These are phyloP conservation scores for Pichia norvegensis DNA, from an alignment of 1,139 yeast species.

Conservation along the genomic window DNA sequence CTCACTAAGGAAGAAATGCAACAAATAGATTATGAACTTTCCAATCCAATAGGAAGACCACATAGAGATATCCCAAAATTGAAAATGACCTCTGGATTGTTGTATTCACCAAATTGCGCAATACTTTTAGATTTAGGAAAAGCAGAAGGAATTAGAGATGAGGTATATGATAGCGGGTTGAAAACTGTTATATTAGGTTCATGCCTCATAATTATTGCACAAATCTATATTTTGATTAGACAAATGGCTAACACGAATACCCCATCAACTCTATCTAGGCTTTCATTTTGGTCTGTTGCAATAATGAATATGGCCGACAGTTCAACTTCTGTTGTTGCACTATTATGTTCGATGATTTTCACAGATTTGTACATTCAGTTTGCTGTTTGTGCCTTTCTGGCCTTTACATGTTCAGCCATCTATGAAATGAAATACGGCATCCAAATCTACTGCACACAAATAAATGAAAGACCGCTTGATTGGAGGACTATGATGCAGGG, in stretches of 20 bases:
- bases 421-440: conserved; percentile 75
- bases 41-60: conserved; percentile 70
- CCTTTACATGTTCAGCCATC: conserved; percentile 62
- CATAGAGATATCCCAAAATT: conserved; percentile 51
- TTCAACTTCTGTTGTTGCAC: conserved; percentile 51
- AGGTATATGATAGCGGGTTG: conserved; percentile 38
- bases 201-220: conserved; percentile 39
- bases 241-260: conserved; percentile 70
- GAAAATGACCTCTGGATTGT: conserved; percentile 43
- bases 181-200: conserved; percentile 43
- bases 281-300: conserved; percentile 56
- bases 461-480: conserved; percentile 60
- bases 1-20: conserved; percentile 45
- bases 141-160: conserved; percentile 52
- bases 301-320: conserved; percentile 60
- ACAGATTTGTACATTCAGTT: conserved; percentile 57
- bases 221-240: conserved; percentile 43
- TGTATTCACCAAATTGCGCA: conserved; percentile 91
- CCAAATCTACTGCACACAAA: conserved; percentile 61
- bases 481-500: conserved; percentile 58
- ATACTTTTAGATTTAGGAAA: conserved; percentile 37
- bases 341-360: conserved; percentile 50
- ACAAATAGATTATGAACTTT: conserved; percentile 63
- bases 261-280: conserved; percentile 68
- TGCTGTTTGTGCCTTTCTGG: conserved; percentile 61